Percentiles rank a stretch among this genome's conserved stretches.
Conservation (phyloP, 805 yeast genomes). For the Candida arabinofermentans region DNA sequence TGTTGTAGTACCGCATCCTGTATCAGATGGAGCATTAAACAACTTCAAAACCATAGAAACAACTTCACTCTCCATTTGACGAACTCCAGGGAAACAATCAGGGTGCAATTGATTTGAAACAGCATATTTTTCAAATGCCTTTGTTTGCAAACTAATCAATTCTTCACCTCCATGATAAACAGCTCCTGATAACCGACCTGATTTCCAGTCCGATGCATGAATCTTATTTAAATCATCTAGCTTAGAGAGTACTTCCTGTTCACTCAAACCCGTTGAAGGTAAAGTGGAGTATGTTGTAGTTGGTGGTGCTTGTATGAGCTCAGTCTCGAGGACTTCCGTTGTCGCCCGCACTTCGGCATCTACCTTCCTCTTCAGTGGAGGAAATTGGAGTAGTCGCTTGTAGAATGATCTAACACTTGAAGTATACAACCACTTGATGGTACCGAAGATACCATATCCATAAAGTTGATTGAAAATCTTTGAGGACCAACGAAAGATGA, state of each 20-base stretch:
- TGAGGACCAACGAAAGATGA: background rate
- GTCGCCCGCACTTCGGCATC: conserved; percentile 54
- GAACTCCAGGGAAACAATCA: conserved; percentile 92
- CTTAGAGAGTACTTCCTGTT: conserved; percentile 42
- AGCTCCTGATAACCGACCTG: conserved; percentile 89
- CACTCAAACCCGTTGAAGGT: conserved; percentile 58
- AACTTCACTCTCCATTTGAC: conserved; percentile 95
- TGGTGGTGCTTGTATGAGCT: conserved; percentile 51
- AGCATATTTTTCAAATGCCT: conserved; percentile 70
- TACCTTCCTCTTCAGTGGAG: conserved; percentile 48
- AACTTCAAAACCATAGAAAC: conserved; percentile 83
- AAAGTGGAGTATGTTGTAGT: conserved; percentile 41
- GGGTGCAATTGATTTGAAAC: conserved; percentile 96
- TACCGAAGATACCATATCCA: conserved; percentile 25
- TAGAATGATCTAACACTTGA: conserved; percentile 7
- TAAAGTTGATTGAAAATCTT: conserved; percentile 6
- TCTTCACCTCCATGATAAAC: conserved; percentile 95
- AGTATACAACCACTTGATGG: conserved; percentile 5
- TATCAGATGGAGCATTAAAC: conserved; percentile 69
- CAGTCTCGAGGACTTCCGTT: conserved; percentile 46
- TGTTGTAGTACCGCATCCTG: conserved; percentile 76
- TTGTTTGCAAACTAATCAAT: conserved; percentile 65
- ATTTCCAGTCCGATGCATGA: conserved; percentile 71
- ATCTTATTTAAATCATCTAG: conserved; percentile 47
- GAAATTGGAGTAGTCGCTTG: conserved; percentile 15